A percentile compares a stretch with the other conserved stretches of the same genome.
Conservation (phyloP, 1,139 yeast species). For the Yamadazyma spencermartinsiae region DNA sequence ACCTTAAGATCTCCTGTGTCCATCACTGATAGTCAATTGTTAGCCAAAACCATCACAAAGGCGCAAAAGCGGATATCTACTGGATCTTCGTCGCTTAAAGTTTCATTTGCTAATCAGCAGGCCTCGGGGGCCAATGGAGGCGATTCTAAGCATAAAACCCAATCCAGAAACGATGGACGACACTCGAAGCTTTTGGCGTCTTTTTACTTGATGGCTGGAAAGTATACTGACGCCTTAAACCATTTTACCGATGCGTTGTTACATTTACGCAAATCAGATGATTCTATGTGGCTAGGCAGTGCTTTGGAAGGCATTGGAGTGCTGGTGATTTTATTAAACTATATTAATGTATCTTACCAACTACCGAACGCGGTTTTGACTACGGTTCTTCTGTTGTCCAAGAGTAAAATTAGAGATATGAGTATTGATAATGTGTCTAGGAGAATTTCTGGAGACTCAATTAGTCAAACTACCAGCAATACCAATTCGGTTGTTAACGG, state of each 20-base stretch:
- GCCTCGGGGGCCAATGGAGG: conserved; percentile 5
- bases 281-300: conserved; percentile 85
- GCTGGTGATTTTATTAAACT: conserved; percentile 60
- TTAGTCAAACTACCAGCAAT: conserved; percentile 7
- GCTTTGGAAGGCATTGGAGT: conserved; percentile 80
- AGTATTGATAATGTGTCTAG: conserved; percentile 19
- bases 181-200: conserved; percentile 75
- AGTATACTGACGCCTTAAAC: conserved; percentile 66
- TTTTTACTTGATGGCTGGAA: conserved; percentile 77
- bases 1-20: conserved; percentile 76
- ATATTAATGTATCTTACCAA: conserved; percentile 57
- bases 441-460: conserved; percentile 22
- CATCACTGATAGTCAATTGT: conserved; percentile 50
- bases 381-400: conserved; percentile 28
- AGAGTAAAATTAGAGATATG: conserved; percentile 22
- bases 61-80: conserved; percentile 47
- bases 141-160: conserved; percentile 19
- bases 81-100: conserved; percentile 40
- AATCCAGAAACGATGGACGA: conserved; percentile 56
- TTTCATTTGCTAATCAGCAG: conserved; percentile 23
- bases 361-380: conserved; percentile 46
- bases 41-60: conserved; percentile 53
- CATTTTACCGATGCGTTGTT: conserved; percentile 72
- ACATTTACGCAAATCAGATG: conserved; percentile 62
- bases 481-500: too few species aligned